Conservation (phyloP, 805 yeast genomes). For the Starmera amethionina region DNA sequence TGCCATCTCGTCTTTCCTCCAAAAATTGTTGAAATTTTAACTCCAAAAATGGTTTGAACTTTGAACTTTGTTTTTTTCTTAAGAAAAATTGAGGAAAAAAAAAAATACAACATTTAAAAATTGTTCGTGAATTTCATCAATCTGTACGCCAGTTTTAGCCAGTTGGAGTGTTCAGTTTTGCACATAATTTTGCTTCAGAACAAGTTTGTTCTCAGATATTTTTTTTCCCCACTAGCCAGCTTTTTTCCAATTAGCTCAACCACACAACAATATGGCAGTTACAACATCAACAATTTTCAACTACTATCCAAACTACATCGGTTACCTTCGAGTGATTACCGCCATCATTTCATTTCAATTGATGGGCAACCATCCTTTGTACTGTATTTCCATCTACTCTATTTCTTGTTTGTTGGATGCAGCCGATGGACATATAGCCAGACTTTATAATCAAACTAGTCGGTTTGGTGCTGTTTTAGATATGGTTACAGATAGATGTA, state of each 20-base stretch:
- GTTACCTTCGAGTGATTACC: constrained; percentile 75
- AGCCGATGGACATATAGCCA: constrained; percentile 91
- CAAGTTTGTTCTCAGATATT: not conserved
- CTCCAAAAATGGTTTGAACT: too few species aligned
- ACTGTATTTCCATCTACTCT: constrained; percentile 70
- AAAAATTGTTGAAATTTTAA: too few species aligned
- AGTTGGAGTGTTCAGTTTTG: too few species aligned
- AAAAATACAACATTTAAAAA: too few species aligned
- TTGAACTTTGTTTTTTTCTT: too few species aligned
- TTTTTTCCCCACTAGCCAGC: not conserved
- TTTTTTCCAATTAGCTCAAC: not conserved
- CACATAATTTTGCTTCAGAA: too few species aligned
- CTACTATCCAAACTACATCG: constrained; percentile 87
- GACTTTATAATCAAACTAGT: constrained; percentile 81
- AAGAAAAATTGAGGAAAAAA: too few species aligned
- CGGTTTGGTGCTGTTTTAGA: constrained; percentile 93
- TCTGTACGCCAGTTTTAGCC: too few species aligned
- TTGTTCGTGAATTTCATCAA: too few species aligned
- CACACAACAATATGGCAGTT: constrained; percentile 3
- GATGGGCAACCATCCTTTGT: constrained; percentile 78
- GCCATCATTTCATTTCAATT: constrained; percentile 71
- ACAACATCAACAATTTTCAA: constrained; percentile 52
- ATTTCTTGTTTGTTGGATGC: constrained; percentile 92
- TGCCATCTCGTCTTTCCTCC: too few species aligned
- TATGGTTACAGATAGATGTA: constrained; percentile 98